These are phyloP conservation scores for Trametes meyenii DNA, from an alignment of 768 basidiomycete genomes.

Conservation along the genomic window DNA sequence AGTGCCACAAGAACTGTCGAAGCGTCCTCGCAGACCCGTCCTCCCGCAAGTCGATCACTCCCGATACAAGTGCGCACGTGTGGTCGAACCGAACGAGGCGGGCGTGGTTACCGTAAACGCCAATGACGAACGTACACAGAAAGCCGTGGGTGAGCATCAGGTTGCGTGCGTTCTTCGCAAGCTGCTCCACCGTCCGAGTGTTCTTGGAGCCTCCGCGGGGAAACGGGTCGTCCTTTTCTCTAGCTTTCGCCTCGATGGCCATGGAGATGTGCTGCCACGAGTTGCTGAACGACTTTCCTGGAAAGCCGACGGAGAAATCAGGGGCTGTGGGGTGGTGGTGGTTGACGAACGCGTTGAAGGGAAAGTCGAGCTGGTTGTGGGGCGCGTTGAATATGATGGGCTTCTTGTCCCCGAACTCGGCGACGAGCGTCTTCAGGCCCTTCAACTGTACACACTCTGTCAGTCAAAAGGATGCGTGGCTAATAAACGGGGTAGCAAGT, in stretches of 20 bases:
- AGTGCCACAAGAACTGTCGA: slow-evolving; percentile 18
- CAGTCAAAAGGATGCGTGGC: neutral
- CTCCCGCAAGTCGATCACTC: no score
- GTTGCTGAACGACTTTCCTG: neutral
- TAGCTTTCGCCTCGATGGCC: neutral
- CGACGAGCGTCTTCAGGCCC: neutral
- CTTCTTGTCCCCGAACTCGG: neutral
- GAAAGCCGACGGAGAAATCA: slow-evolving; percentile 8
- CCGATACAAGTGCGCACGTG: slow-evolving; percentile 7
- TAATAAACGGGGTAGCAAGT: neutral
- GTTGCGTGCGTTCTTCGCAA: slow-evolving; percentile 11
- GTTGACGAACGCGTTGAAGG: slow-evolving; percentile 1
- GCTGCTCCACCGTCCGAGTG: neutral
- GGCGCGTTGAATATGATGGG: neutral
- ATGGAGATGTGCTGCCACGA: slow-evolving; percentile 9
- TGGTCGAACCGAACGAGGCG: slow-evolving; percentile 21
- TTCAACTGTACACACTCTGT: neutral
- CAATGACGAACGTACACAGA: slow-evolving; percentile 13
- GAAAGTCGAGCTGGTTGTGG: neutral
- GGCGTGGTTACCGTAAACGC: slow-evolving; percentile 13
- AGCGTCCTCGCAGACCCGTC: neutral
- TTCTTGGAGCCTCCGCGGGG: neutral
- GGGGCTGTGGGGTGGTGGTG: neutral
- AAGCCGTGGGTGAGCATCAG: no score
- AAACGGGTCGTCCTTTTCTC: neutral